Evolutionary conservation across 768 basidiomycete species (phyloP), one percentile per base, ranked within the genome.

Genomic region (Austroboletus eburneus): DNA sequence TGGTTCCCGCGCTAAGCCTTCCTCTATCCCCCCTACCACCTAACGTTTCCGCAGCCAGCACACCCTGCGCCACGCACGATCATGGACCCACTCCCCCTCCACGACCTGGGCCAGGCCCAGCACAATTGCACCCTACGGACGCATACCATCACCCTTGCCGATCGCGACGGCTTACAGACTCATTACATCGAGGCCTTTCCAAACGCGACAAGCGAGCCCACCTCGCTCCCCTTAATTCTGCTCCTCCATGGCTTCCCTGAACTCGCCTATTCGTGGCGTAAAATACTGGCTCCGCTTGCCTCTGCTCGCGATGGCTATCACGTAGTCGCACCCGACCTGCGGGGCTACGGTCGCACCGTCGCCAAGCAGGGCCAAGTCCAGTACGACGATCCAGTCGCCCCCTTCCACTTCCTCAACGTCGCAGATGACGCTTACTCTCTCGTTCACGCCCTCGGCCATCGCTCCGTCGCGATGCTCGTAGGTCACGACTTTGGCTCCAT

Each of bases 241-340:
- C 75, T 85, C 20, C 59, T 85, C 2, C 81, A 84, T 50, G 83
- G 82, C 34, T 85, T 85, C 58, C 81, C 82, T 9, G 82, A 84
- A 55, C 69, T 84, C 6, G 75, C 81, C 3, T 81, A 78, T 57
- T 83, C 80, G 8, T 85, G 80, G 80, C 71, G 83, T 13, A 79
- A 80, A 49, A 48, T 83, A 29, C 69, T 85, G 25, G 54, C 63
- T 1, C 79, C 79, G 0, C 69, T 85, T 21, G 59, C 76, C 0
- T 52, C 63, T 5, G 67, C 69, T 2, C 56, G 33, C 40, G 25
- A 38, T 18, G 81, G 82, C 2, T 83, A 76, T 62, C 72, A 76
- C 43, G 81, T 83, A 56, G 75, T 84, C 37, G 82, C 81, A 0
- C 80, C 80, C 7, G 83, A 86, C 55, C 69, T 75, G 38, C 68